A percentile compares a stretch with the other conserved stretches of the same genome.
Evolutionary conservation across 2,329 filamentous ascomycete species (phyloP).

Genomic region (Botryotinia narcissicola): DNA sequence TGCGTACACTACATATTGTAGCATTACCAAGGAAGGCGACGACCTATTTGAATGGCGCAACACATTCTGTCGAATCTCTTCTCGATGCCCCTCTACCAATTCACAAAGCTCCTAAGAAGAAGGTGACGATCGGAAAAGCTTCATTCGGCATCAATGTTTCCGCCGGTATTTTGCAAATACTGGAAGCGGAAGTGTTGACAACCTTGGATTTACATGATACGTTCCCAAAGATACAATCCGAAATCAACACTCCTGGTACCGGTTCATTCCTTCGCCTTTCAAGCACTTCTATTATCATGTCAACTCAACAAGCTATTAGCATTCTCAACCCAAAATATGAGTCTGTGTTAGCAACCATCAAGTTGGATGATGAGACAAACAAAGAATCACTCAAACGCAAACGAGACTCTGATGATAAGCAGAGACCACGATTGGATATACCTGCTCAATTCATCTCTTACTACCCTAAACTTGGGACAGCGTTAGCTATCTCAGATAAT

Average conservation of each 20-base stretch:
- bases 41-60: constrained; percentile 23
- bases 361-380: constrained; percentile 32
- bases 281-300: constrained; percentile 61
- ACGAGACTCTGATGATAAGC: constrained; percentile 29
- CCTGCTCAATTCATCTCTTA: constrained; percentile 50
- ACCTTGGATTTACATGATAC: constrained; percentile 64
- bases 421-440: constrained; percentile 16
- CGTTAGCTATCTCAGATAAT: constrained; percentile 61
- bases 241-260: constrained; percentile 50
- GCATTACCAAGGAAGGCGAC: constrained; percentile 33
- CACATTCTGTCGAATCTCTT: constrained; percentile 36
- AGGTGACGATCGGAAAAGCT: constrained; percentile 16
- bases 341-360: constrained; percentile 46
- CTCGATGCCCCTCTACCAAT: constrained; percentile 31
- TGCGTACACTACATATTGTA: constrained; percentile 36
- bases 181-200: constrained; percentile 52
- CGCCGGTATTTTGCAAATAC: constrained; percentile 61
- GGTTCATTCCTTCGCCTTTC: constrained; percentile 66
- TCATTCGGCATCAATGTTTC: constrained; percentile 59
- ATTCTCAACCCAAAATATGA: constrained; percentile 70
- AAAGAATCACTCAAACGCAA: constrained; percentile 29
- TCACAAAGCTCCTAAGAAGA: constrained; percentile 17
- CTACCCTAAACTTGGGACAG: constrained; percentile 64
- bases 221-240: constrained; percentile 59
- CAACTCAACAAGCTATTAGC: constrained; percentile 54